Evolutionary conservation across 225 moss, liverwort and hornwort species (phyloP).

Genomic region (Pseudoscleropodium purum): DNA sequence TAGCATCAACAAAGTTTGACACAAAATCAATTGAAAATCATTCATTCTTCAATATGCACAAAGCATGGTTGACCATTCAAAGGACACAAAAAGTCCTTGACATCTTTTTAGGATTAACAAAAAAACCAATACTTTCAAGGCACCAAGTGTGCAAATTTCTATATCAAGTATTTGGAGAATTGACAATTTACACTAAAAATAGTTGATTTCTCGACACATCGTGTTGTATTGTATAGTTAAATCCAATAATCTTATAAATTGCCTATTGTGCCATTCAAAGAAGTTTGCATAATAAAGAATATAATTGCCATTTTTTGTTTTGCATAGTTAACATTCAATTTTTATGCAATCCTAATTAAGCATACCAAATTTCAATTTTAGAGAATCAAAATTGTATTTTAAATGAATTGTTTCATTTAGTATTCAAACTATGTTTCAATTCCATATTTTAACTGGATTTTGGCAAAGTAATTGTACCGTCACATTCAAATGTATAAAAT

Average conservation of each 20-base stretch:
- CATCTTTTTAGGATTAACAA: fast-evolving
- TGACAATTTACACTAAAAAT: not conserved
- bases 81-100: fast-evolving
- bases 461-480: not conserved
- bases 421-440: not conserved
- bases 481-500: not conserved
- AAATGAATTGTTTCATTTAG: not conserved
- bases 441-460: not conserved
- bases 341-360: not conserved
- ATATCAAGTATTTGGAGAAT: not conserved
- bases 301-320: not conserved
- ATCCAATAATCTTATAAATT: not conserved
- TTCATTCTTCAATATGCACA: not conserved
- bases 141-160: fast-evolving
- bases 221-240: fast-evolving
- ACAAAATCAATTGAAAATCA: not conserved
- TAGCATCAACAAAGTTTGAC: not conserved
- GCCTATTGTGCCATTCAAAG: not conserved
- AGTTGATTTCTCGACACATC: fast-evolving
- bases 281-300: not conserved
- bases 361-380: not conserved
- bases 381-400: not conserved
- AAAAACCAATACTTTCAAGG: not conserved
- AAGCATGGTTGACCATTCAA: not conserved
- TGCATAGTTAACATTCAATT: not conserved